These are phyloP conservation scores for Globisporangium apiculatum DNA, from an alignment of 352 stramenopile species.

Conservation along the genomic window DNA sequence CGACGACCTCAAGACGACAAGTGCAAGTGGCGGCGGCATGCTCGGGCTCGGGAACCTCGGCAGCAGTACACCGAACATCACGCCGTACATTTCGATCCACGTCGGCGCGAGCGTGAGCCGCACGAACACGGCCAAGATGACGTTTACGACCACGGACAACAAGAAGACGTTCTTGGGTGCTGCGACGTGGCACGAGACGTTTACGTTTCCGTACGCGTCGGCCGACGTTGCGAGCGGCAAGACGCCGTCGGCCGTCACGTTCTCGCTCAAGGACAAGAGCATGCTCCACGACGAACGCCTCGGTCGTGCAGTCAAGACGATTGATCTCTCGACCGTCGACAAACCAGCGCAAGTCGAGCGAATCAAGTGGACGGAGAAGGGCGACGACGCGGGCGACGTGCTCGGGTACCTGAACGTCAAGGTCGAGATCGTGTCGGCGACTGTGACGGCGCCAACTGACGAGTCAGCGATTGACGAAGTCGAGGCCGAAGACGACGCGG, in stretches of 20 bases:
- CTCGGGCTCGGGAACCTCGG: conserved; percentile 68
- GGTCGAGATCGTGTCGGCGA: conserved; percentile 17
- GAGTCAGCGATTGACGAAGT: not conserved
- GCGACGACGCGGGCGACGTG: conserved; percentile 14
- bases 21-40: conserved; percentile 55
- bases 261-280: conserved; percentile 51
- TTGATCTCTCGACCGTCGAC: conserved; percentile 9
- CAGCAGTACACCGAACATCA: conserved; percentile 70
- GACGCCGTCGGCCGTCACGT: conserved; percentile 11
- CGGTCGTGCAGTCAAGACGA: conserved; percentile 17
- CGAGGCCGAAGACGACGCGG: not conserved
- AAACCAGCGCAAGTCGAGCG: conserved; percentile 2
- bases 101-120: conserved; percentile 58
- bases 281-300: conserved; percentile 42
- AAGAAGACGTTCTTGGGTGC: conserved; percentile 21
- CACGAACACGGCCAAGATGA: conserved; percentile 70
- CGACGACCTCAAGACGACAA: conserved; percentile 52
- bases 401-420: conserved; percentile 19
- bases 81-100: conserved; percentile 72
- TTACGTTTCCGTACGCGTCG: conserved; percentile 59
- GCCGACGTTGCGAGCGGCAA: conserved; percentile 36
- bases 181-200: conserved; percentile 73
- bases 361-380: conserved; percentile 14
- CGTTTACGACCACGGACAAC: conserved; percentile 21
- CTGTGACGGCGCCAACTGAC: not conserved